phyloP scores from a whole-genome alignment of 768 basidiomycete species.

The Clavulina sp. region DNA sequence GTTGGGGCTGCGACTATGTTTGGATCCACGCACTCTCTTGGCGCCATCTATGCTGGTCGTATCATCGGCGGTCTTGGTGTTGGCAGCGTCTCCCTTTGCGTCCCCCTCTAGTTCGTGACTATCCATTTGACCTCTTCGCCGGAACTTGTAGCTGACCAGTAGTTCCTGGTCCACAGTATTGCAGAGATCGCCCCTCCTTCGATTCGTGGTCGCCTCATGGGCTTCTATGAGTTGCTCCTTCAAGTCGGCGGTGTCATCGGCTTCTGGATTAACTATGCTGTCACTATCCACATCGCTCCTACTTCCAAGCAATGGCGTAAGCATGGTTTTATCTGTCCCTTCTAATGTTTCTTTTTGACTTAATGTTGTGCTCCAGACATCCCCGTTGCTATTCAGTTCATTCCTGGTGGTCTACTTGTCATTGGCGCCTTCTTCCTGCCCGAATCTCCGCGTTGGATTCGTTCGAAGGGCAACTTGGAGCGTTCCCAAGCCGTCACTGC shows the following conservation, averaged over 20 bases:
- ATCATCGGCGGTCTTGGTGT: slow-evolving; percentile 17
- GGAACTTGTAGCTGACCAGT: too few relatives aligned
- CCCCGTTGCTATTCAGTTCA: slow-evolving; percentile 20
- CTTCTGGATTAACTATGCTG: slow-evolving; percentile 20
- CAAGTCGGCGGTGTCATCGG: slow-evolving; percentile 22
- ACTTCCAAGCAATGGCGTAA: slow-evolving; percentile 20
- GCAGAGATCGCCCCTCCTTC: slow-evolving; percentile 21
- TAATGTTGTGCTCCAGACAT: too few relatives aligned
- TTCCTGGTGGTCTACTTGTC: slow-evolving; percentile 17
- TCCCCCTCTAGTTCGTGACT: slow-evolving; percentile 17
- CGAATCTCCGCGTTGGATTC: slow-evolving; percentile 23
- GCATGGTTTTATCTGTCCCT: too few relatives aligned
- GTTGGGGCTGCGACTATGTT: slow-evolving; percentile 13
- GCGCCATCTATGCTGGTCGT: slow-evolving; percentile 15
- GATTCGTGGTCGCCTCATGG: slow-evolving; percentile 22
- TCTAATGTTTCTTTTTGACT: too few relatives aligned
- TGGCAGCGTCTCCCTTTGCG: slow-evolving; percentile 16
- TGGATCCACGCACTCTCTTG: not conserved
- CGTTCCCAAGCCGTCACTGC: slow-evolving; percentile 15
- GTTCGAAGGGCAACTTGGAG: slow-evolving; percentile 19
- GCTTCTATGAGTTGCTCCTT: slow-evolving; percentile 22
- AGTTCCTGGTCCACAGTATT: too few relatives aligned
- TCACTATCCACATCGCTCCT: slow-evolving; percentile 17
- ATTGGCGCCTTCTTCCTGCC: slow-evolving; percentile 21
- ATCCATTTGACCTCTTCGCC: not conserved